These are phyloP conservation scores for Calamus simplicifolius DNA, from an alignment of 176 grass and related monocot genomes.

Conservation along the genomic window DNA sequence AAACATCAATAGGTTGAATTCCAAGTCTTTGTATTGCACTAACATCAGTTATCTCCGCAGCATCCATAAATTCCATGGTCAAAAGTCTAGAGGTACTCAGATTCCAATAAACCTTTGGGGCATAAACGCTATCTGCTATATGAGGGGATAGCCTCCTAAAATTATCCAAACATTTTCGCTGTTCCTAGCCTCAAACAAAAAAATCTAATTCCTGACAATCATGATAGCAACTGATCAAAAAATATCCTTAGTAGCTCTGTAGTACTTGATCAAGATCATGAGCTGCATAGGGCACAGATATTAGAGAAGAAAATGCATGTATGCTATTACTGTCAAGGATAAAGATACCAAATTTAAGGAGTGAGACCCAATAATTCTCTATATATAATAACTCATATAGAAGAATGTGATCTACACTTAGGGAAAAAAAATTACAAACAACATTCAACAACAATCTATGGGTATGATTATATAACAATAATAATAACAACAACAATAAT, in stretches of 20 bases:
- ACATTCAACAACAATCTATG: too few species aligned
- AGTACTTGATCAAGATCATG: conserved; percentile 4
- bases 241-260: not conserved
- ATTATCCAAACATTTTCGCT: conserved; percentile 73
- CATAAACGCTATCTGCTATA: conserved; percentile 64
- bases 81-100: conserved; percentile 75
- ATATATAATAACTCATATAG: too few species aligned
- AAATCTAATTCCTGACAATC: conserved; percentile 80
- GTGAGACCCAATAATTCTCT: too few species aligned
- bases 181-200: conserved; percentile 71
- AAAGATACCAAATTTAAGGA: too few species aligned
- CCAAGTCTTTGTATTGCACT: conserved; percentile 56
- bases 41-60: conserved; percentile 88
- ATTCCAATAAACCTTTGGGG: conserved; percentile 83
- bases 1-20: conserved; percentile 68
- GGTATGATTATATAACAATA: too few species aligned
- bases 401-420: too few species aligned
- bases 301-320: not conserved
- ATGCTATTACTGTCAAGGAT: too few species aligned
- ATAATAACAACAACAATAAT: too few species aligned
- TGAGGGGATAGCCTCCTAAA: conserved; percentile 81
- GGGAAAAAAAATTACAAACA: too few species aligned
- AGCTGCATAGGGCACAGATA: conserved; percentile 6
- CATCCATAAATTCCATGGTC: conserved; percentile 96
- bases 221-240: conserved; percentile 15